These are phyloP conservation scores for Hippophae rhamnoides DNA, from an alignment of 306 rosid species.

Conservation along the genomic window DNA sequence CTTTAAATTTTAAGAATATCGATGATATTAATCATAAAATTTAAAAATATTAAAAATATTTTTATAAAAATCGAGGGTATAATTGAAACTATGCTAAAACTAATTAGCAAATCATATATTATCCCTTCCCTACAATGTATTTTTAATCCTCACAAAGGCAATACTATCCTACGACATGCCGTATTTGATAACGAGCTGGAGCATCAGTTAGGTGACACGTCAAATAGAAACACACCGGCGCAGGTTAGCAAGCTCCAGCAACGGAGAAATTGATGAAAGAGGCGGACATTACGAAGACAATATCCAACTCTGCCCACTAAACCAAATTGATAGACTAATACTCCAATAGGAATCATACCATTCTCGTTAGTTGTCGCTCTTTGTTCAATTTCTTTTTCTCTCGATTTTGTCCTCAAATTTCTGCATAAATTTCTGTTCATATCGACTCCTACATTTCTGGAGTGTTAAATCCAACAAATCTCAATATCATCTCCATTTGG, in stretches of 20 bases:
- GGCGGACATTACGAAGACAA: conserved; percentile 64
- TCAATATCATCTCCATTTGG: conserved; percentile 6
- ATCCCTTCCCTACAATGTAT: too few species aligned
- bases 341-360: conserved; percentile 6
- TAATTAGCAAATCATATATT: too few species aligned
- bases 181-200: background rate
- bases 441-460: conserved; percentile 13
- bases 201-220: conserved; percentile 12
- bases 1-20: too few species aligned
- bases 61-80: too few species aligned
- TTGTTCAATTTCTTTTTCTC: conserved; percentile 7
- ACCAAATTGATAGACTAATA: too few species aligned
- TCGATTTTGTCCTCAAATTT: conserved; percentile 19
- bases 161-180: background rate
- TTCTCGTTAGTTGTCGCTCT: background rate
- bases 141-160: too few species aligned
- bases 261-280: conserved; percentile 44
- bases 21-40: too few species aligned
- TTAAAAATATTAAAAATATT: too few species aligned
- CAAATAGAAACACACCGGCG: conserved; percentile 22
- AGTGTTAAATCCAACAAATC: background rate
- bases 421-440: conserved; percentile 11
- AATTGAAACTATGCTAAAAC: too few species aligned
- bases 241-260: conserved; percentile 27
- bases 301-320: conserved; percentile 17